Evolutionary conservation across 2,329 filamentous ascomycete species (phyloP).

Genomic region (Scedosporium boydii): DNA sequence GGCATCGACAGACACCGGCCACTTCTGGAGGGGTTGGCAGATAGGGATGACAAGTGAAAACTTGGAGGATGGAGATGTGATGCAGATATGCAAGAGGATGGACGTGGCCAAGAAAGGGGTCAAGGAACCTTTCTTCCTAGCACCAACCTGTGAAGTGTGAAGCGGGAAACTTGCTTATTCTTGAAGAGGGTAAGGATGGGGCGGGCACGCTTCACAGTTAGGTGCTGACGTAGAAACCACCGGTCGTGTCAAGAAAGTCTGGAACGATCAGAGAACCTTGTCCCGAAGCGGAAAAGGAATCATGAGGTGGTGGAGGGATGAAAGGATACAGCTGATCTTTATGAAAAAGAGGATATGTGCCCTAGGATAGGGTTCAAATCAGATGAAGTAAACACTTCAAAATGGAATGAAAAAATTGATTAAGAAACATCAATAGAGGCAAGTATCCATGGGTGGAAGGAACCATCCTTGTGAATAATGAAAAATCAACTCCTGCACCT

Average conservation of each 20-base stretch:
- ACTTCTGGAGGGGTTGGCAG: slow-evolving; percentile 1
- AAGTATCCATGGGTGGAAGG: no score
- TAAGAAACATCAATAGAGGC: neutral
- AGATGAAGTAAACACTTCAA: neutral
- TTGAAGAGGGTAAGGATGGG: neutral
- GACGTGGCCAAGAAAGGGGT: neutral
- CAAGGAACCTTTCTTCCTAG: neutral
- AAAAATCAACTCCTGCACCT: no score
- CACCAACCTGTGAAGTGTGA: neutral
- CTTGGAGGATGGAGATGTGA: slow-evolving; percentile 3
- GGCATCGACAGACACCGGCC: neutral
- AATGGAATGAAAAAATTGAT: neutral
- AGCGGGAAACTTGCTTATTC: neutral
- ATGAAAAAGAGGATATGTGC: neutral
- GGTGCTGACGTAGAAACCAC: neutral
- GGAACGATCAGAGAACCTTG: neutral
- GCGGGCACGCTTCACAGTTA: neutral
- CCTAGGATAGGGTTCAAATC: neutral
- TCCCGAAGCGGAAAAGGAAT: neutral
- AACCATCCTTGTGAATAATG: no score
- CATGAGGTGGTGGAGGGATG: neutral
- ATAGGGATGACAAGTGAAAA: neutral
- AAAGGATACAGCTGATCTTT: neutral
- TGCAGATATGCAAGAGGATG: neutral
- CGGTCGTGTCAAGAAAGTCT: neutral